Conservation (phyloP, 805 yeast species). For the Hanseniaspora meyeri region DNA sequence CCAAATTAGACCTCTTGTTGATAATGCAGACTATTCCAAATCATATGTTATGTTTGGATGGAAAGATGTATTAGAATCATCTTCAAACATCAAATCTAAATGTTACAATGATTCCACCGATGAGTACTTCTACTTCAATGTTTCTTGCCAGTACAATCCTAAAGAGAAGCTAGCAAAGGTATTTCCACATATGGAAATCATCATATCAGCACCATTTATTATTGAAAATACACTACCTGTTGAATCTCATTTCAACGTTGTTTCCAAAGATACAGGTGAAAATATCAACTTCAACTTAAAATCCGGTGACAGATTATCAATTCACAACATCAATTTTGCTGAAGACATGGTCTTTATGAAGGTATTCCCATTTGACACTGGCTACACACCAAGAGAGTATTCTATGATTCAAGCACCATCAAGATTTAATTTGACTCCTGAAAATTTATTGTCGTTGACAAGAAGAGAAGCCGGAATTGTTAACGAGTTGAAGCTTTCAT, state of each 20-base stretch:
- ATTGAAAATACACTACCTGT: slow-evolving; percentile 76
- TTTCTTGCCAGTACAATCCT: slow-evolving; percentile 49
- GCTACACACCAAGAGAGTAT: slow-evolving; percentile 54
- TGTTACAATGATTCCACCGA: slow-evolving; percentile 41
- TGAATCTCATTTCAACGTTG: slow-evolving; percentile 61
- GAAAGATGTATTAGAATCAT: slow-evolving; percentile 31
- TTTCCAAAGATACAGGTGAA: slow-evolving; percentile 56
- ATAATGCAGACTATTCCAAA: slow-evolving; percentile 48
- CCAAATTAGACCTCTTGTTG: slow-evolving; percentile 48
- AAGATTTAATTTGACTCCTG: slow-evolving; percentile 35
- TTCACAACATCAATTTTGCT: slow-evolving; percentile 67
- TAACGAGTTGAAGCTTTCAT: slow-evolving; percentile 48
- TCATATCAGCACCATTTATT: slow-evolving; percentile 73
- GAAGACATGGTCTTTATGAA: slow-evolving; percentile 18
- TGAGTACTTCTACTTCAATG: slow-evolving; percentile 55
- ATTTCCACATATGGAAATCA: slow-evolving; percentile 73
- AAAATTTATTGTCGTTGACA: slow-evolving; percentile 42
- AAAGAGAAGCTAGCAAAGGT: slow-evolving; percentile 60
- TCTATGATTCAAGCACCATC: slow-evolving; percentile 41
- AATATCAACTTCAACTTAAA: slow-evolving; percentile 54
- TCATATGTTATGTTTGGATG: slow-evolving; percentile 51
- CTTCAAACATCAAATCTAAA: slow-evolving; percentile 36
- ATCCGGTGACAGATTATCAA: slow-evolving; percentile 55
- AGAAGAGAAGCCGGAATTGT: slow-evolving; percentile 49
- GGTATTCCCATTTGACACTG: slow-evolving; percentile 28